phyloP scores from a whole-genome alignment of 805 yeast genomes.

The Tetrapisispora nanseiensis region DNA sequence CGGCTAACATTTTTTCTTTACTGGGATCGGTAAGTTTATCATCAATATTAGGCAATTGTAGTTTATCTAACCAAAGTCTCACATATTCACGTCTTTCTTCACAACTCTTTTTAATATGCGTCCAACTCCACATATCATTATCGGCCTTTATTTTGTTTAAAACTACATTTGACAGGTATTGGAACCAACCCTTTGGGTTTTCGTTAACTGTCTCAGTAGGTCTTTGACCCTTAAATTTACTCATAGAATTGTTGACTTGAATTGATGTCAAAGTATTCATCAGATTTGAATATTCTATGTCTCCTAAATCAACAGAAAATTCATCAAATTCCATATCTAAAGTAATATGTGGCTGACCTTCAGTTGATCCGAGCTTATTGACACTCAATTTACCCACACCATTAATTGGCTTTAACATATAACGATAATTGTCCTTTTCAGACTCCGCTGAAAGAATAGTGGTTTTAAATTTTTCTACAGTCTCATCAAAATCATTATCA shows the following conservation, averaged over 20 bases:
- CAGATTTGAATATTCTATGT: slow-evolving; percentile 74
- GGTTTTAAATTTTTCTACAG: slow-evolving; percentile 31
- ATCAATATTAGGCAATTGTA: slow-evolving; percentile 30
- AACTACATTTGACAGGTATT: slow-evolving; percentile 70
- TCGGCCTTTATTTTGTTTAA: slow-evolving; percentile 71
- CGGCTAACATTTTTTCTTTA: slow-evolving; percentile 34
- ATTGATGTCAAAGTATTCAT: slow-evolving; percentile 73
- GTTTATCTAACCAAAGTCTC: slow-evolving; percentile 51
- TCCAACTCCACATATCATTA: slow-evolving; percentile 86
- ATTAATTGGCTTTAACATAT: slow-evolving; percentile 73
- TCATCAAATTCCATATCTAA: slow-evolving; percentile 78
- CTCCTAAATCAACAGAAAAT: slow-evolving; percentile 76
- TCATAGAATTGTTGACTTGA: slow-evolving; percentile 68
- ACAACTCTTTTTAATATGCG: slow-evolving; percentile 55
- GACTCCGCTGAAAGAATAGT: slow-evolving; percentile 32
- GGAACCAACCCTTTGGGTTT: slow-evolving; percentile 72
- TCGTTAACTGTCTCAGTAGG: slow-evolving; percentile 47
- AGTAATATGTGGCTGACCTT: slow-evolving; percentile 54
- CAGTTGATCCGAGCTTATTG: slow-evolving; percentile 70
- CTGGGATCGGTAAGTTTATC: slow-evolving; percentile 28
- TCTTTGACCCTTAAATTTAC: slow-evolving; percentile 59
- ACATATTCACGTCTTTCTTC: slow-evolving; percentile 65
- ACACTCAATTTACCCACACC: slow-evolving; percentile 78
- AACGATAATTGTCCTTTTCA: slow-evolving; percentile 36
- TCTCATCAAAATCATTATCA: slow-evolving; percentile 26